phyloP scores from a whole-genome alignment of 352 stramenopile genomes.

The Halophytophthora batemanensis region DNA sequence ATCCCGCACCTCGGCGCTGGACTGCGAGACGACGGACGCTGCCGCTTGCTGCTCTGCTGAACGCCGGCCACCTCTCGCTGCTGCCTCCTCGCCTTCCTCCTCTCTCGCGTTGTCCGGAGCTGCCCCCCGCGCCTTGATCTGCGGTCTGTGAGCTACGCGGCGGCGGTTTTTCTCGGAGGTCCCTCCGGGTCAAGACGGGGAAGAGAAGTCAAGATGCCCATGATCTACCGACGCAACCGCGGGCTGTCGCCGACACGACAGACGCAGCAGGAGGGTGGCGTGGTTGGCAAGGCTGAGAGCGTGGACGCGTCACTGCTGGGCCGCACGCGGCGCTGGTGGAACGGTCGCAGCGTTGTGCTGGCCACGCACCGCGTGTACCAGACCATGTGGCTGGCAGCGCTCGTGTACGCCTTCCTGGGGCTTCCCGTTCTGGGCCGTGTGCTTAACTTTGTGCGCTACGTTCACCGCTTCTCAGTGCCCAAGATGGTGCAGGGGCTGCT shows the following conservation, averaged over 20 bases:
- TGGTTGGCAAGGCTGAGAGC: conserved; percentile 14
- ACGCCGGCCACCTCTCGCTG: no score
- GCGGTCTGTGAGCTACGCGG: no score
- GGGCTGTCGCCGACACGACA: conserved; percentile 33
- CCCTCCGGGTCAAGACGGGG: background rate
- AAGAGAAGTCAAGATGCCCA: conserved; percentile 26
- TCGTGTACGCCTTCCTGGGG: conserved; percentile 67
- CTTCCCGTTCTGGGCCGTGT: conserved; percentile 60
- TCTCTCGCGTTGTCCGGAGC: no score
- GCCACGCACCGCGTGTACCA: conserved; percentile 44
- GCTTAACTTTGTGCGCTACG: conserved; percentile 57
- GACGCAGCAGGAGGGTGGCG: conserved; percentile 17
- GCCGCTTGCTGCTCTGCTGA: no score
- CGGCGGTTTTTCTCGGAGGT: no score
- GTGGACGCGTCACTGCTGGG: conserved; percentile 22
- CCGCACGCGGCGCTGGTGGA: conserved; percentile 27
- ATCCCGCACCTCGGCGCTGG: no score
- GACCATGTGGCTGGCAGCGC: conserved; percentile 60
- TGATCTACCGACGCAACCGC: conserved; percentile 62
- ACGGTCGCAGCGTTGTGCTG: conserved; percentile 20
- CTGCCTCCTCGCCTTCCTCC: no score
- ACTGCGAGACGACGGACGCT: no score
- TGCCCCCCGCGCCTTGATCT: no score
- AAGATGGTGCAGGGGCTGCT: conserved; percentile 50
- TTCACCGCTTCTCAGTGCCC: conserved; percentile 42